Percentiles rank a stretch among this genome's conserved stretches.
phyloP scores from a whole-genome alignment of 2,329 filamentous ascomycete genomes.

The Zelopaecilomyces penicillatus region DNA sequence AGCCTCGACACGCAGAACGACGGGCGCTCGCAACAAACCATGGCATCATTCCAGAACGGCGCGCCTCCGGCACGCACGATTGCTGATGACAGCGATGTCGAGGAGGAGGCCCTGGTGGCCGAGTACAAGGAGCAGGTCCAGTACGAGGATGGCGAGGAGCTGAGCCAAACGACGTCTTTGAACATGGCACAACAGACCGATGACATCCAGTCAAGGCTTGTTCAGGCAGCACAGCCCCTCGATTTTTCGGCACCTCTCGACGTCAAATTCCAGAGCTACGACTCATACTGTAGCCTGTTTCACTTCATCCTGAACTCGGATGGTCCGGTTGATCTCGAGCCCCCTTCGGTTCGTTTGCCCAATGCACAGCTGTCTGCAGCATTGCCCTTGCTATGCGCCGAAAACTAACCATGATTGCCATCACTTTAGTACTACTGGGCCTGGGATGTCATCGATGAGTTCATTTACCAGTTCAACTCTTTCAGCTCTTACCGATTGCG shows the following conservation, averaged over 20 bases:
- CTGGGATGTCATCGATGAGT: slow-evolving; percentile 99
- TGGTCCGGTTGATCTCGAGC: slow-evolving; percentile 94
- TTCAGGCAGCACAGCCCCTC: slow-evolving; percentile 84
- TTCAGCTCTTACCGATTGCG: slow-evolving; percentile 96
- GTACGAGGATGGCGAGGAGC: slow-evolving; percentile 76
- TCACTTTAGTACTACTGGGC: slow-evolving; percentile 86
- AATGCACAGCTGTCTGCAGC: neutral
- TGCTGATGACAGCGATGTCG: slow-evolving; percentile 83
- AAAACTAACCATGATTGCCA: slow-evolving; percentile 2
- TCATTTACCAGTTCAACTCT: slow-evolving; percentile 99
- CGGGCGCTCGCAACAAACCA: slow-evolving; percentile 26
- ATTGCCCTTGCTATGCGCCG: slow-evolving; percentile 3
- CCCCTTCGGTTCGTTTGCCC: slow-evolving; percentile 69
- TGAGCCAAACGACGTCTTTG: slow-evolving; percentile 65
- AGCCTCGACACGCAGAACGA: slow-evolving; percentile 20
- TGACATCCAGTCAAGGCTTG: slow-evolving; percentile 87
- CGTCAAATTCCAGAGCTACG: slow-evolving; percentile 97
- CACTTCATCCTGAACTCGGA: slow-evolving; percentile 99
- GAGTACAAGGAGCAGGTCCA: slow-evolving; percentile 96
- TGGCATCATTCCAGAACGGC: slow-evolving; percentile 57
- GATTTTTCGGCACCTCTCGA: slow-evolving; percentile 95
- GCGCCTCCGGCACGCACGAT: slow-evolving; percentile 50
- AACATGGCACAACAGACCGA: slow-evolving; percentile 68
- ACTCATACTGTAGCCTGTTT: slow-evolving; percentile 98
- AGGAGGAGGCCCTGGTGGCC: slow-evolving; percentile 91